Percentiles rank a stretch among this genome's conserved stretches.
These are phyloP conservation scores for Penicillium sp. DNA, from an alignment of 2,329 filamentous ascomycete genomes.

Conservation along the genomic window DNA sequence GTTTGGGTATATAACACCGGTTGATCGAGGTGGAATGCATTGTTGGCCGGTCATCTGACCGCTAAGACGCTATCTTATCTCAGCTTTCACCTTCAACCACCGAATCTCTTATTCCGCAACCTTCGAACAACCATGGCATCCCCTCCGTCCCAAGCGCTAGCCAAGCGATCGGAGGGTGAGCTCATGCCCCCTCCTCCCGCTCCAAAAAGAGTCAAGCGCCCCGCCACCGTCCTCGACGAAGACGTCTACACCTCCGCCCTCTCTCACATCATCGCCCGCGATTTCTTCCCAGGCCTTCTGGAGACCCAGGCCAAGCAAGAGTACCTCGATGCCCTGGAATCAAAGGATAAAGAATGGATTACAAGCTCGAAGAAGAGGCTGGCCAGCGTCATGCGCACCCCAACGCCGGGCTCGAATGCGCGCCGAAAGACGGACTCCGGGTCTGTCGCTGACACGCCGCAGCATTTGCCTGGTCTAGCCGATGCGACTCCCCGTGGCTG, in stretches of 20 bases:
- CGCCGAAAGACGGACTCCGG: constrained; percentile 11
- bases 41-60: constrained; percentile 12
- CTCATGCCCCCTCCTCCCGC: constrained; percentile 86
- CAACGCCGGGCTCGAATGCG: constrained; percentile 61
- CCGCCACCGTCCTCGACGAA: constrained; percentile 84
- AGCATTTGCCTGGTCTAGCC: constrained; percentile 39
- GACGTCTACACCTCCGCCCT: constrained; percentile 88
- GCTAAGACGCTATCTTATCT: constrained; percentile 14
- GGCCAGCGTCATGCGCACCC: constrained; percentile 73
- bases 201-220: constrained; percentile 86
- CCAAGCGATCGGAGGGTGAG: constrained; percentile 47
- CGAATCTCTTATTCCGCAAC: neutral
- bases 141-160: constrained; percentile 30
- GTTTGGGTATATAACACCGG: neutral
- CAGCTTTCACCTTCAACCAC: constrained; percentile 5
- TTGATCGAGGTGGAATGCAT: neutral
- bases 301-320: constrained; percentile 87
- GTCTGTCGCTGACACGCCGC: constrained; percentile 53
- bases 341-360: constrained; percentile 82
- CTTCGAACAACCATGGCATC: constrained; percentile 26
- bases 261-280: constrained; percentile 90
- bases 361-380: constrained; percentile 71
- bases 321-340: constrained; percentile 87
- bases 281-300: constrained; percentile 91
- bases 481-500: constrained; percentile 49